Conservation (phyloP, 805 yeast genomes). For the Starmera amethionina region DNA sequence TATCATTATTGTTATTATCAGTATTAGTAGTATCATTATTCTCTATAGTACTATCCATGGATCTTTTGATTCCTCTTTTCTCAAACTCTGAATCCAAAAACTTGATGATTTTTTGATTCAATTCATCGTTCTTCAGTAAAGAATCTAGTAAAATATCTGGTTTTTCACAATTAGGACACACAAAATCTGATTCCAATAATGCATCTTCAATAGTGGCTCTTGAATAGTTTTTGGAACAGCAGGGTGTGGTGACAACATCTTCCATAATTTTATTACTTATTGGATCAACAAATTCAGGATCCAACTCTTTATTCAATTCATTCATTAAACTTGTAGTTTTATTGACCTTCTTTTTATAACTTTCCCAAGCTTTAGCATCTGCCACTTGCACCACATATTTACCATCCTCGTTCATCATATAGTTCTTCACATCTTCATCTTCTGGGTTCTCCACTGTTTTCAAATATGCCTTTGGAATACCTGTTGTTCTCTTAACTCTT, state of each 20-base stretch:
- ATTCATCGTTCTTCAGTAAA: conserved; percentile 50
- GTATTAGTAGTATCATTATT: conserved; percentile 6
- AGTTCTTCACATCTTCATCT: conserved; percentile 45
- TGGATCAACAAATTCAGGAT: conserved; percentile 62
- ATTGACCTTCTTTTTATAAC: conserved; percentile 55
- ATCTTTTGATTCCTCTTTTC: conserved; percentile 20
- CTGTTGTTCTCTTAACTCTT: conserved; percentile 85
- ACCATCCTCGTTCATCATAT: conserved; percentile 89
- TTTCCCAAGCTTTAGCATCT: conserved; percentile 84
- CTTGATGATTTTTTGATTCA: conserved; percentile 41
- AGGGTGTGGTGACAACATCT: conserved; percentile 75
- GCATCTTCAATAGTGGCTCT: conserved; percentile 53
- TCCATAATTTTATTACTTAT: conserved; percentile 50
- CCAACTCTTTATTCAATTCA: conserved; percentile 26
- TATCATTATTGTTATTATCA: too few relatives aligned
- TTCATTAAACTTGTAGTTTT: conserved; percentile 13
- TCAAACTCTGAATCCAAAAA: conserved; percentile 32
- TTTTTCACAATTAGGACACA: conserved; percentile 78
- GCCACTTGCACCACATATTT: conserved; percentile 95
- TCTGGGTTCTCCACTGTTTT: conserved; percentile 80
- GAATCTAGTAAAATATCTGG: conserved; percentile 72
- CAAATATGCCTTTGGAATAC: conserved; percentile 91
- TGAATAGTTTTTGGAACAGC: conserved; percentile 56
- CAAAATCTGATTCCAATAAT: conserved; percentile 74
- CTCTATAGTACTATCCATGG: background rate